Evolutionary conservation across 805 yeast species (phyloP), one percentile per base, ranked within the genome.

Genomic region (Hanseniaspora hatyaiensis): DNA sequence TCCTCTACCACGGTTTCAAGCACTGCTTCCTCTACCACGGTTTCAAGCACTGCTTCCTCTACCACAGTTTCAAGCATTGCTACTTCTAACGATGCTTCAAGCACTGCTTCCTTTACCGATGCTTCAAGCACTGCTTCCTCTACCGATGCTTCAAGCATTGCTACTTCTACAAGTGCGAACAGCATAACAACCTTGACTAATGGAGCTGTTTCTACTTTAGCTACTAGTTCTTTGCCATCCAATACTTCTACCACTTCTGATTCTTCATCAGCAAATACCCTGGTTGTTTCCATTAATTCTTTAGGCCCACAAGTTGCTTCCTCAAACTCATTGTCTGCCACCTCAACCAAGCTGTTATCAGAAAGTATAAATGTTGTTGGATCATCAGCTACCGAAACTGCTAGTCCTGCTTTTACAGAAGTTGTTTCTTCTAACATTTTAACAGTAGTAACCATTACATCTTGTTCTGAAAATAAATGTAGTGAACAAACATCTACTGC

Each of bases 371-470:
- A 16, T 11, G 26, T 18, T 24, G 42, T 28, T 39, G 24, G 13
- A 9, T 37, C 40, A 2, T n/a, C 40, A 20, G 40, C 20, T 8
- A n/a, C 51, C 47, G 23, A 39, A 23, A 51, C 40, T 52, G 49
- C 56, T 45, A 56, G 54, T 52, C 19, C 36, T 13, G 55, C 50
- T 30, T 54, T 58, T 53, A 52, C 60, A 34, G 55, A 15, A 12
- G 24, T 30, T 4, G 19, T 28, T 13, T 34, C 48, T 8, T 20
- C 37, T n/a, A 22, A 34, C 6, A 26, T 31, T 8, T 28, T 28
- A 30, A 63, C 68, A 40, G 51, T 62, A 44, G 63, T 63, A 28
- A 61, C 65, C 52, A 54, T 63, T 55, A 63, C 67, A 37, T 57
- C 63, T 33, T 65, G 68, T 55, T 55, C 55, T 37, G 59, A 54